Evolutionary conservation across 495 filamentous ascomycete species (phyloP), one percentile per base, ranked within the genome.

Genomic region (Evernia prunastri): DNA sequence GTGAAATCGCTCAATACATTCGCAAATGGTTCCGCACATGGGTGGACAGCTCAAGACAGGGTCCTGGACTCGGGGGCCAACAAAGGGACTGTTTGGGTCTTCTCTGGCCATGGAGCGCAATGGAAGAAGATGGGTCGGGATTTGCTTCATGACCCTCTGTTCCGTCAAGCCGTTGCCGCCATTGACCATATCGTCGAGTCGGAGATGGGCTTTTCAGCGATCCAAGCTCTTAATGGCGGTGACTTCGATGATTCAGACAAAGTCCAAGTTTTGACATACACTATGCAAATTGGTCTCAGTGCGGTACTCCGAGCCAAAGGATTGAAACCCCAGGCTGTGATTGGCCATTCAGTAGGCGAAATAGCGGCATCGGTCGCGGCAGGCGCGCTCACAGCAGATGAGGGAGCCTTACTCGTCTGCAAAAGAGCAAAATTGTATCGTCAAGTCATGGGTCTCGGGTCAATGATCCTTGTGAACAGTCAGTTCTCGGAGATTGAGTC

Each of bases 381-480:
- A 37, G 74, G 72, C 2, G 65, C 66, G 5, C 49, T 77, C 13
- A 68, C 73, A n/a, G 61, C 65, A 17, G 47, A 42, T 51, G 64
- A 76, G 54, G 76, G 74, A 0, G 70, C 71, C 10, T 11, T 75
- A 8, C 57, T 78, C 39, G 72, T 77, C 27, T 68, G 69, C 9
- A 67, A 68, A 15, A 66, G 78, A 37, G 73, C 77, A 0, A 60
- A 61, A 8, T 66, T 80, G 17, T 80, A 79, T 54, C 64, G 68
- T 1, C 25, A 67, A 18, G 72, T 80, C 23, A 76, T 70, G 65
- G 82, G 84, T 23, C 72, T 80, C 29, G 73, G 78, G 0, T 80
- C 77, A 36, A 84, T 87, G 76, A 71, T 80, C 20, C 72, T 85
- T 1, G 81, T 84, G 4, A 72, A 71, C 56, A 31, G 7, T 77